Evolutionary conservation across 169 alveolate genomes (phyloP).

Genomic region (Plasmodium fragile): DNA sequence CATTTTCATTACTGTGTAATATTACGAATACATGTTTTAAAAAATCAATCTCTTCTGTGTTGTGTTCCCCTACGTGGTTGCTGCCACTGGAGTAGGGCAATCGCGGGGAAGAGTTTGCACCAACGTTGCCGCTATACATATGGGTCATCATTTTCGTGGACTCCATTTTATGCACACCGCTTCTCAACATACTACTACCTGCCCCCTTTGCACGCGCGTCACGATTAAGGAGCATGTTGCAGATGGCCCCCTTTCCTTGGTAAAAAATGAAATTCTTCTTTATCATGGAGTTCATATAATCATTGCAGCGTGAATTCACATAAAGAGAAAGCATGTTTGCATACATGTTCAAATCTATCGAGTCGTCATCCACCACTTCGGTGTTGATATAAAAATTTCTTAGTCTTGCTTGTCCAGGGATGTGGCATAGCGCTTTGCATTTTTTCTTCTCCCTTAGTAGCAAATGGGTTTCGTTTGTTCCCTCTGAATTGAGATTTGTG

Average conservation of each 20-base stretch:
- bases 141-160: neutral
- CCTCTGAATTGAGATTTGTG: neutral
- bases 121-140: neutral
- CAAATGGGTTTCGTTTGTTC: constrained; percentile 6
- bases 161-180: neutral
- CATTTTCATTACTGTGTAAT: neutral
- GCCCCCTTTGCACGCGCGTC: neutral
- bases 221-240: neutral
- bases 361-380: neutral
- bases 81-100: neutral
- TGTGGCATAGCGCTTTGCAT: constrained; percentile 4
- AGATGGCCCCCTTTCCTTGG: neutral
- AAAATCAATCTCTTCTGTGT: neutral
- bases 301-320: constrained; percentile 21
- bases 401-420: constrained; percentile 2
- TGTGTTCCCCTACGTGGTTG: neutral
- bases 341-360: constrained; percentile 2
- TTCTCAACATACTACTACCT: neutral
- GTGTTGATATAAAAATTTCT: constrained; percentile 22
- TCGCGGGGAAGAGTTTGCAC: neutral
- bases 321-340: constrained; percentile 13
- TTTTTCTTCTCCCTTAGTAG: constrained; percentile 3
- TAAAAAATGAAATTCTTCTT: constrained; percentile 28
- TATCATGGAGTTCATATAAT: constrained; percentile 13
- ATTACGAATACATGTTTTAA: constrained; percentile 4